Percentiles rank a stretch among this genome's conserved stretches.
These are phyloP conservation scores for Lachnellula cervina DNA, from an alignment of 2,329 filamentous ascomycete genomes.

Conservation along the genomic window DNA sequence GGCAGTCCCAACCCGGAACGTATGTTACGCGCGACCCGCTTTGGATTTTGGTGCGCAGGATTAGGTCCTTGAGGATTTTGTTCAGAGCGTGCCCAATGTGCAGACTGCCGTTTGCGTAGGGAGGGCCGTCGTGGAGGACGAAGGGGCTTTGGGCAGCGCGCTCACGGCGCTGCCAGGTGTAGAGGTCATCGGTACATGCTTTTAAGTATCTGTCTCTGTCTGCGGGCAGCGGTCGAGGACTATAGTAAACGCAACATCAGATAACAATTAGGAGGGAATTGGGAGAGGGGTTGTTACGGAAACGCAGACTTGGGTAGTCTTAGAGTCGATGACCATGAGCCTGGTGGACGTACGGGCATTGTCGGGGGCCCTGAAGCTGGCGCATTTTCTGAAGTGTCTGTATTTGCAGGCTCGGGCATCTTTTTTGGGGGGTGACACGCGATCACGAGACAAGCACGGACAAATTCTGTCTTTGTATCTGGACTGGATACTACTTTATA, in stretches of 20 bases:
- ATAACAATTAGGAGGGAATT: background rate
- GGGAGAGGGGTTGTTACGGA: slow-evolving; percentile 45
- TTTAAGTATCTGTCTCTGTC: slow-evolving; percentile 57
- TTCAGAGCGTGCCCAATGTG: slow-evolving; percentile 95
- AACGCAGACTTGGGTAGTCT: slow-evolving; percentile 71
- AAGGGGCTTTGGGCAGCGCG: slow-evolving; percentile 49
- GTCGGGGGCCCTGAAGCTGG: slow-evolving; percentile 17
- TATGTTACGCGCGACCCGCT: slow-evolving; percentile 55
- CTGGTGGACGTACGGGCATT: slow-evolving; percentile 33
- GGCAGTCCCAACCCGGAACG: slow-evolving; percentile 94
- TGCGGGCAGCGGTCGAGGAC: slow-evolving; percentile 35
- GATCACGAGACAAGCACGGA: background rate
- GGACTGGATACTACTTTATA: background rate
- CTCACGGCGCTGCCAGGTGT: slow-evolving; percentile 68
- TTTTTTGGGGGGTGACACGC: background rate
- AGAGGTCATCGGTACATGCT: slow-evolving; percentile 80
- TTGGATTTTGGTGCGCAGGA: too few species aligned
- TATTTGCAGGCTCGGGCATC: background rate
- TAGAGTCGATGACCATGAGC: slow-evolving; percentile 69
- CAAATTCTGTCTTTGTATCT: too few species aligned
- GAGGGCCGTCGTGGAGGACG: slow-evolving; percentile 88
- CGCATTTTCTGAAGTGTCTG: slow-evolving; percentile 1
- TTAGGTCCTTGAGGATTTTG: slow-evolving; percentile 83
- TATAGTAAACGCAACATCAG: slow-evolving; percentile 15
- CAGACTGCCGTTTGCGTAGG: slow-evolving; percentile 88